A percentile compares a stretch with the other conserved stretches of the same genome.
Evolutionary conservation across 768 basidiomycete genomes (phyloP).

Genomic region (Pulveroboletus sp.): DNA sequence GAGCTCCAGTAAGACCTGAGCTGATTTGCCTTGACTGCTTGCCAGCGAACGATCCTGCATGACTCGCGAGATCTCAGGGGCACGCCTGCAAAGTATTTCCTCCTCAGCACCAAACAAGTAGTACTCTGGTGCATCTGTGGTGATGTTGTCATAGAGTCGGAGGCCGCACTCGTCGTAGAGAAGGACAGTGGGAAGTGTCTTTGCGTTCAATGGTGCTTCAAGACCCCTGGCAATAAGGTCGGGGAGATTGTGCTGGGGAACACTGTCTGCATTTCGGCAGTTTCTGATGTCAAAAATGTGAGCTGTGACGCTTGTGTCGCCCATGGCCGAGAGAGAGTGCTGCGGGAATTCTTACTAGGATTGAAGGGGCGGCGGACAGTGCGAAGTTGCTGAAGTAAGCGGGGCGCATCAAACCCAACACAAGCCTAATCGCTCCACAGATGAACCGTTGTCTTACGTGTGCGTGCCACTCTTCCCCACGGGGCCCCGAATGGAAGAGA

Average conservation of each 20-base stretch:
- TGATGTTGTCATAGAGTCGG: conserved; percentile 81
- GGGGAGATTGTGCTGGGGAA: conserved; percentile 31
- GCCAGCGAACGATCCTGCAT: conserved; percentile 49
- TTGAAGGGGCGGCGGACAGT: too few relatives aligned
- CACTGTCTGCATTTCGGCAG: conserved; percentile 3
- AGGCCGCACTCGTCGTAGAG: conserved; percentile 87
- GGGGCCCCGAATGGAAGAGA: background rate
- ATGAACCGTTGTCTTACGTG: too few relatives aligned
- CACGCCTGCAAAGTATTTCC: conserved; percentile 68
- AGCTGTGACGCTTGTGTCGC: conserved; percentile 15
- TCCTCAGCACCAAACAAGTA: conserved; percentile 90
- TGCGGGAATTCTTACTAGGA: background rate
- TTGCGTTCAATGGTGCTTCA: conserved; percentile 46
- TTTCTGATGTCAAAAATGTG: conserved; percentile 22
- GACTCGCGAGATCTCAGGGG: conserved; percentile 64
- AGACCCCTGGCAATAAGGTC: conserved; percentile 54
- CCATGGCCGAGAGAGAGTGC: conserved; percentile 10
- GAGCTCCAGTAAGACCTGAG: conserved; percentile 77
- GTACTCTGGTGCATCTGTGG: conserved; percentile 74
- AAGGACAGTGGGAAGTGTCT: conserved; percentile 73
- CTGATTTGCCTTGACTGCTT: conserved; percentile 27
- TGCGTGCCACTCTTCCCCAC: background rate
- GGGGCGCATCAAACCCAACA: background rate
- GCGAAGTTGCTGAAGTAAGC: conserved; percentile 14
- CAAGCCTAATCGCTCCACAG: too few relatives aligned